Evolutionary conservation across 2,329 filamentous ascomycete species (phyloP).

Genomic region (Acrocalymma vagum): DNA sequence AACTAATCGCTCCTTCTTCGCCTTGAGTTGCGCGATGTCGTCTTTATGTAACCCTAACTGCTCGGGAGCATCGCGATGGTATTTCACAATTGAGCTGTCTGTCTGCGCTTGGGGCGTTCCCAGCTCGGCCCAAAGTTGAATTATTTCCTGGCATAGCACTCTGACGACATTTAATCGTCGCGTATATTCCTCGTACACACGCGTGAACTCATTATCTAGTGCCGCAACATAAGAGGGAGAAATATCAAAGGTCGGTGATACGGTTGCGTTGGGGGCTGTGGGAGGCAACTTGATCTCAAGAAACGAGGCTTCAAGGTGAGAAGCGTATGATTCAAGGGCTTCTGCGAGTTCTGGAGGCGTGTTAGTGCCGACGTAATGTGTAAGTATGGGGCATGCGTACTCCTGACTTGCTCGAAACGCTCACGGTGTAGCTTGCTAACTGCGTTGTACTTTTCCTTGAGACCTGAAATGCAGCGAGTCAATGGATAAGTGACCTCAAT

Average conservation of each 20-base stretch:
- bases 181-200: conserved; percentile 96
- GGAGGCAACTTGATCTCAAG: conserved; percentile 86
- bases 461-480: conserved; percentile 75
- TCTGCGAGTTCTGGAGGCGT: conserved; percentile 79
- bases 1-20: conserved; percentile 80
- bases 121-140: conserved; percentile 94
- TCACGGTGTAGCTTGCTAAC: conserved; percentile 86
- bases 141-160: conserved; percentile 80
- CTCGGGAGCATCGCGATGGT: conserved; percentile 89
- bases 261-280: conserved; percentile 75
- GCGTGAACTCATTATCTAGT: conserved; percentile 89
- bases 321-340: conserved; percentile 94
- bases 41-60: conserved; percentile 92
- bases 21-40: conserved; percentile 76
- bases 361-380: conserved; percentile 18
- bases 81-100: conserved; percentile 84
- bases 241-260: conserved; percentile 89
- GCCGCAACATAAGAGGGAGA: conserved; percentile 86
- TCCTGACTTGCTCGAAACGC: conserved; percentile 94
- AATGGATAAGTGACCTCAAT: conserved; percentile 85
- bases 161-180: conserved; percentile 81
- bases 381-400: conserved; percentile 59
- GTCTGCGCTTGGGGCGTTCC: conserved; percentile 94
- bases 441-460: conserved; percentile 87
- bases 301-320: conserved; percentile 90